Evolutionary conservation across 805 yeast species (phyloP), one percentile per base, ranked within the genome.

Genomic region (Brettanomyces naardenensis): DNA sequence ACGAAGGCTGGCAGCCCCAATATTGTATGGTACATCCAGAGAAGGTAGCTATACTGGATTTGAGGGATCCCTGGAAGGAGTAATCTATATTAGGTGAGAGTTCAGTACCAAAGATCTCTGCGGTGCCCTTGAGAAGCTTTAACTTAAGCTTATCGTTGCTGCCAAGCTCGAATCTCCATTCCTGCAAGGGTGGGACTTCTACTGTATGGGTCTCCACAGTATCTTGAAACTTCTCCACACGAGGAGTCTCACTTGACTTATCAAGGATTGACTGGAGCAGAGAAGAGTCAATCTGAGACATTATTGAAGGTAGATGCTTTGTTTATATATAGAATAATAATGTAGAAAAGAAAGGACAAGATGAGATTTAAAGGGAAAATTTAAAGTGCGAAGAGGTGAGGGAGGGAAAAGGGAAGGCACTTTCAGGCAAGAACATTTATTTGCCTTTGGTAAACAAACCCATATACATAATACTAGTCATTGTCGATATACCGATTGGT

Each of bases 41-140:
- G 45, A 74, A 75, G 1, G 88, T 69, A 43, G 63, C 75, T 1
- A 83, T 49, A 11, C 80, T 73, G 4, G 73, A 61, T 38, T 74
- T 75, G 43, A 69, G 61, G 0, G 65, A 48, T 6, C 78, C 80
- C 19, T 62, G 58, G 50, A 84, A 78, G 3, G 59, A 53, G 49
- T 77, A 80, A 18, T 77, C 83, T 1, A 70, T 66, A 41, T 82
- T 85, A 31, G 69, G 65, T 3, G 96, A 84, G 19, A 92, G 70
- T 56, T 92, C 99, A 3, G 96, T 86, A 19, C 98, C 99, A 59
- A 82, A 86, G 7, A 88, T 73, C 61, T 92, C 98, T 2, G 86
- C 95, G 2, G 78, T 69, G 3, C 98, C 99, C 2, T 65, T 62
- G 3, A 59, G 41, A 9, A 78, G 66, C 47, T 65, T 73, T 32